Conservation (phyloP, 352 stramenopile species). For the Pythium vanterpoolii region DNA sequence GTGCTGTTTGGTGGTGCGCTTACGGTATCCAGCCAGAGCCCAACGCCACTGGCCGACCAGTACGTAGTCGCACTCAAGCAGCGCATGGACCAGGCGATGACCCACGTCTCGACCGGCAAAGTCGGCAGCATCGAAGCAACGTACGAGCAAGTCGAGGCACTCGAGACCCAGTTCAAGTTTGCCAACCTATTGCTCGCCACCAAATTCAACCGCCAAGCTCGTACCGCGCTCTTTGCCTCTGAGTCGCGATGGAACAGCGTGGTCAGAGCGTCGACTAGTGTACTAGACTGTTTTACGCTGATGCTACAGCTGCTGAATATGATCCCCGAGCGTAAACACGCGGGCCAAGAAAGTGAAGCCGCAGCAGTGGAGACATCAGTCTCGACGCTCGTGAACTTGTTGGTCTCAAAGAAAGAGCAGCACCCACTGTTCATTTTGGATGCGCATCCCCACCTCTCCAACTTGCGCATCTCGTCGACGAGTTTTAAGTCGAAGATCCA, state of each 20-base stretch:
- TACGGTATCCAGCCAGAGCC: constrained; percentile 12
- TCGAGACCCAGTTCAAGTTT: constrained; percentile 28
- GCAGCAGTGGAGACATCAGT: constrained; percentile 27
- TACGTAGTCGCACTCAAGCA: constrained; percentile 24
- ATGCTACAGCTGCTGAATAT: constrained; percentile 27
- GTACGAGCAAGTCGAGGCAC: constrained; percentile 23
- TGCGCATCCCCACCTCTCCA: constrained; percentile 28
- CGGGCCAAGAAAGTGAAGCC: constrained; percentile 21
- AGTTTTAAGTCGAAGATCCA: constrained; percentile 27
- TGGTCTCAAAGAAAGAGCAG: constrained; percentile 18
- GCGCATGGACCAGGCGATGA: constrained; percentile 22
- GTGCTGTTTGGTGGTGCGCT: constrained; percentile 19
- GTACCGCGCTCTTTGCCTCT: constrained; percentile 15
- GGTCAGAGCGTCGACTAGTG: constrained; percentile 19
- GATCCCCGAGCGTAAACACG: constrained; percentile 22
- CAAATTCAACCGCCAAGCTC: constrained; percentile 21
- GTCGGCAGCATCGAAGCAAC: constrained; percentile 9
- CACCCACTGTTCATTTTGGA: constrained; percentile 30
- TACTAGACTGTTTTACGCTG: constrained; percentile 30
- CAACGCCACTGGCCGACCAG: constrained; percentile 22
- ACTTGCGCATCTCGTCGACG: constrained; percentile 26
- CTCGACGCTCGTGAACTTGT: constrained; percentile 20
- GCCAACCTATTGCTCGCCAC: constrained; percentile 20
- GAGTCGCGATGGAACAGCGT: constrained; percentile 22
- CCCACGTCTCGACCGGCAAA: constrained; percentile 16